A percentile compares a stretch with the other conserved stretches of the same genome.
These are phyloP conservation scores for Serpula lacrymans DNA, from an alignment of 768 basidiomycete species.

Conservation along the genomic window DNA sequence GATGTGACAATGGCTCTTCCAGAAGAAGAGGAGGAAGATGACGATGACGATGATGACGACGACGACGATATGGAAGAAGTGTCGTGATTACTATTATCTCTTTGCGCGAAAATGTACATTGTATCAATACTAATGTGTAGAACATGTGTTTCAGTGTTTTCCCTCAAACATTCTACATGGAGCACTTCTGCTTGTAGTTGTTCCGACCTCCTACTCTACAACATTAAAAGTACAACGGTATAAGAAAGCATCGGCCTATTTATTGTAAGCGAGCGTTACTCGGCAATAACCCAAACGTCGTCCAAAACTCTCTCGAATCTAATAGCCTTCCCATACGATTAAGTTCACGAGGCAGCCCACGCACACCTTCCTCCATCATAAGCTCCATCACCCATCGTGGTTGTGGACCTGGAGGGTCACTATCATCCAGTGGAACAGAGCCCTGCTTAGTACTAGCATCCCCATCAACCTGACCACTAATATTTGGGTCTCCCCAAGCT, in stretches of 20 bases:
- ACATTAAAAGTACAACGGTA: too few species aligned
- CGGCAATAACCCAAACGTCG: too few species aligned
- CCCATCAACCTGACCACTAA: neutral
- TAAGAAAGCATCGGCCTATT: too few species aligned
- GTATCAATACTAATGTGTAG: too few species aligned
- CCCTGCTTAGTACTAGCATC: slow-evolving; percentile 15
- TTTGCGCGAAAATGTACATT: too few species aligned
- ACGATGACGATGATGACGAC: slow-evolving; percentile 56
- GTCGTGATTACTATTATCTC: too few species aligned
- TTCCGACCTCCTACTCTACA: too few species aligned
- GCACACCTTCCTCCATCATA: slow-evolving; percentile 48
- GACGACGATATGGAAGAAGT: slow-evolving; percentile 73
- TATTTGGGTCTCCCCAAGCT: slow-evolving; percentile 44
- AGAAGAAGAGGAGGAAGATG: slow-evolving; percentile 48
- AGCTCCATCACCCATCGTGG: slow-evolving; percentile 55
- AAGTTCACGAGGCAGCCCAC: slow-evolving; percentile 49
- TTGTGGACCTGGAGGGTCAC: slow-evolving; percentile 32
- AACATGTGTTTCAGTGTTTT: too few species aligned
- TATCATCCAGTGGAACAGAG: too few species aligned
- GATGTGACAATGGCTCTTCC: slow-evolving; percentile 45
- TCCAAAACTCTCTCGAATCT: slow-evolving; percentile 65
- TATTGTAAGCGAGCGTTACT: too few species aligned
- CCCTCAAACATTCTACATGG: too few species aligned
- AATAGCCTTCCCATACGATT: slow-evolving; percentile 49
- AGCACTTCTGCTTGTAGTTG: too few species aligned